These are phyloP conservation scores for Claviceps sp. DNA, from an alignment of 2,329 filamentous ascomycete species.

Conservation along the genomic window DNA sequence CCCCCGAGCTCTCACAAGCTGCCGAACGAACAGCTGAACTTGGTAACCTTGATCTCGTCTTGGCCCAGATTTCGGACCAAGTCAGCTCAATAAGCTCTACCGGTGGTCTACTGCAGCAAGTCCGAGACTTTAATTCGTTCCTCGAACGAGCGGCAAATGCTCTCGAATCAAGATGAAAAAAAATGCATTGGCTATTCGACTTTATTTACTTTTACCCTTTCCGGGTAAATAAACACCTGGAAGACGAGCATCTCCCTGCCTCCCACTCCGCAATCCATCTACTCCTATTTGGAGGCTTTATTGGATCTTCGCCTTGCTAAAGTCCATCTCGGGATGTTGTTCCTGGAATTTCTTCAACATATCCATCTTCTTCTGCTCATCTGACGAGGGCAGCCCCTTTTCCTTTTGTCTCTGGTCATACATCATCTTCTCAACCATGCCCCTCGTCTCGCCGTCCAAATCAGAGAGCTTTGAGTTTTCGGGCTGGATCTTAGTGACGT, in stretches of 20 bases:
- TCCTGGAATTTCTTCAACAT: conserved; percentile 86
- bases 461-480: conserved; percentile 87
- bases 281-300: conserved; percentile 16
- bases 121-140: conserved; percentile 50
- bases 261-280: background rate
- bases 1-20: conserved; percentile 30
- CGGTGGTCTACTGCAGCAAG: conserved; percentile 41
- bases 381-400: conserved; percentile 72
- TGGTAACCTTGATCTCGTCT: conserved; percentile 42
- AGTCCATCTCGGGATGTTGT: conserved; percentile 62
- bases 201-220: background rate
- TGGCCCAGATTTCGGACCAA: conserved; percentile 41
- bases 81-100: conserved; percentile 34
- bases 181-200: background rate
- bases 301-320: conserved; percentile 55
- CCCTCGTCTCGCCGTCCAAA: conserved; percentile 83
- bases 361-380: conserved; percentile 91
- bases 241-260: background rate
- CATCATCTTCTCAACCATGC: conserved; percentile 99
- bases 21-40: conserved; percentile 37
- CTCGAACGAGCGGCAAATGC: conserved; percentile 46
- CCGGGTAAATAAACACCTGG: too few relatives aligned
- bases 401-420: conserved; percentile 97
- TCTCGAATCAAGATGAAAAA: conserved; percentile 32
- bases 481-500: conserved; percentile 87